Base-by-base conservation (phyloP, 192 early-diverging fungal species). In the Backusella australiensis region DNA sequence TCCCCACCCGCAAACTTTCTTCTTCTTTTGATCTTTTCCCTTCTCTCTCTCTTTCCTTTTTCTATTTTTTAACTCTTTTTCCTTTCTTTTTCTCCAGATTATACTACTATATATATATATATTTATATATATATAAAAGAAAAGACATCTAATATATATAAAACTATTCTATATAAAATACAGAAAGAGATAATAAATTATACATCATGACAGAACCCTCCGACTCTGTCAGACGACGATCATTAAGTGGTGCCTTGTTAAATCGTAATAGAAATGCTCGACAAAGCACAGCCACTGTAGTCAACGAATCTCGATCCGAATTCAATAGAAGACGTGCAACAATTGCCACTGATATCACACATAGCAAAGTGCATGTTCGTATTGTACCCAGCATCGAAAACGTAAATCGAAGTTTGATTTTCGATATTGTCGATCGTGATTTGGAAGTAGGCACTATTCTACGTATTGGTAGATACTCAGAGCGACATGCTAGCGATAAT, bases 391-490 rank as follows among this genome's bases (percentile, higher is more conserved):
- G 67, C 34, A 72, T 79, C 8, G 78, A 79, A 34, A 49, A 86
- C 17, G 85, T 83, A 65, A 73, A 52, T 65, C 85, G 86, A 63
- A 85, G 84, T 63, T 76, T 91, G 39, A 85, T 88, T 67, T 91
- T 91, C 78, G 85, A 87, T 65, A 86, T 86, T 34, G 87, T 91
- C 71, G 86, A 89, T 75, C 86, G 89, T 23, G 84, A 86, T 19
- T 82, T 91, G 2, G 74, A 82, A 1, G 86, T 86, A 49, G 80
- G 78, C 72, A 81, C 79, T 23, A 59, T 84, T 7, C 75, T 91
- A 12, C 87, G 88, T 67, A 84, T 91, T 39, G 89, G 89, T 6
- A 73, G 89, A 72, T 89, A 86, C 68, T 87, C 87, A 3, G 88
- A 88, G 49, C 78, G 84, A 72, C 83, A 85, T 14, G 67, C 80